Base-by-base conservation (phyloP, 257 asterid genomes). In the Scutellaria barbata region DNA sequence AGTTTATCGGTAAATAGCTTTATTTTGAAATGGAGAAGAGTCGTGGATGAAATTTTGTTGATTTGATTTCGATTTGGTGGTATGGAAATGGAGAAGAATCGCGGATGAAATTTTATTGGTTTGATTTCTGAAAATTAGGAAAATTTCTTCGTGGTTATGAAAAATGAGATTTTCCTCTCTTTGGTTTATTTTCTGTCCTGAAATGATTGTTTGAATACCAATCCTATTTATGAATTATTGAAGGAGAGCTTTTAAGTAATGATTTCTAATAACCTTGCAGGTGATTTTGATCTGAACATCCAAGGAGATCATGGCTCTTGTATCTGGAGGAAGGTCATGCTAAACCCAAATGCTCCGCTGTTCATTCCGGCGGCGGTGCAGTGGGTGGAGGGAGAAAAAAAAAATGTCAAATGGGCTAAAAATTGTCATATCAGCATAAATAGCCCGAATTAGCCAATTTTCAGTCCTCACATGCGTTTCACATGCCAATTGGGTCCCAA, bases 351-450 rank as follows among this genome's bases (percentile, higher is more conserved):
- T 74, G 98, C 98, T 0, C 96, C 94, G 0, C 79, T 83, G 61
- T 93, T 79, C 61, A 82, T 93, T 20, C 98, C 98, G 25, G 87
- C 95, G 3, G 86, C 83, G 0, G 83, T 93, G 82, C 85, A 88
- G 74, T 95, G 82, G 42, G 98, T 93, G 75, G 98, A 93, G 86
- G 98, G n/a, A n/a, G n/a, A n/a, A n/a, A n/a, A n/a, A n/a, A n/a
- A n/a, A n/a, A n/a, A n/a, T n/a, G n/a, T n/a, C n/a, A n/a, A n/a
- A n/a, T n/a, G n/a, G n/a, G n/a, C n/a, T n/a, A n/a, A n/a, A n/a
- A n/a, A n/a, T n/a, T n/a, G n/a, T n/a, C n/a, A n/a, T n/a, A n/a
- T n/a, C n/a, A n/a, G n/a, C n/a, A n/a, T n/a, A n/a, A n/a, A n/a
- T n/a, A n/a, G n/a, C n/a, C n/a, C n/a, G n/a, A n/a, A n/a, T n/a